Conservation (phyloP, 495 filamentous ascomycete genomes). For the Xylaria castorea region DNA sequence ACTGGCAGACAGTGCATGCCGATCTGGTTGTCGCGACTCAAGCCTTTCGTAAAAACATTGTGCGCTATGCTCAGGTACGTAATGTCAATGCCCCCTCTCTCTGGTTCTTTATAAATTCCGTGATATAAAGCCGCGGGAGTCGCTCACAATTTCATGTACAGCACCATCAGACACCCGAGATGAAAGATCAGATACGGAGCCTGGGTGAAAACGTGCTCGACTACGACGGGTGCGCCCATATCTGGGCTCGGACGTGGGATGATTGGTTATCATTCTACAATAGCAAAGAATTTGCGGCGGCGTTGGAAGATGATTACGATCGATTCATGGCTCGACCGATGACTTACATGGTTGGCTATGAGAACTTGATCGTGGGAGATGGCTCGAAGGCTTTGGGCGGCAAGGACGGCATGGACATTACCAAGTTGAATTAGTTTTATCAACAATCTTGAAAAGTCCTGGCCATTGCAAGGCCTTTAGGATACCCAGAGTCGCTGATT, state of each 20-base stretch:
- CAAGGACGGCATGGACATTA: neutral
- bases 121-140: neutral
- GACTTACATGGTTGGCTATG: neutral
- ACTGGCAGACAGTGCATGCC: neutral
- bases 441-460: neutral
- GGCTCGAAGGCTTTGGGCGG: neutral
- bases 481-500: neutral
- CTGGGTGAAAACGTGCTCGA: neutral
- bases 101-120: neutral
- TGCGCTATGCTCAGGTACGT: neutral
- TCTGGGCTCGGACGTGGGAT: conserved; percentile 3
- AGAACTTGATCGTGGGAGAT: neutral
- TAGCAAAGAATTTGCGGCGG: neutral
- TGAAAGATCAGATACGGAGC: neutral
- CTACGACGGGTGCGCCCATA: neutral
- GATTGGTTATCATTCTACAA: neutral
- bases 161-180: conserved; percentile 6
- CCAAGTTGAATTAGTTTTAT: neutral
- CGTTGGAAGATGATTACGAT: neutral
- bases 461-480: neutral
- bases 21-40: neutral
- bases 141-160: neutral
- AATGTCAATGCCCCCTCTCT: neutral
- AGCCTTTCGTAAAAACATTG: neutral
- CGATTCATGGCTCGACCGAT: neutral